Base-by-base conservation (phyloP, 208 protist genomes). In the Crithidia expoeki region DNA sequence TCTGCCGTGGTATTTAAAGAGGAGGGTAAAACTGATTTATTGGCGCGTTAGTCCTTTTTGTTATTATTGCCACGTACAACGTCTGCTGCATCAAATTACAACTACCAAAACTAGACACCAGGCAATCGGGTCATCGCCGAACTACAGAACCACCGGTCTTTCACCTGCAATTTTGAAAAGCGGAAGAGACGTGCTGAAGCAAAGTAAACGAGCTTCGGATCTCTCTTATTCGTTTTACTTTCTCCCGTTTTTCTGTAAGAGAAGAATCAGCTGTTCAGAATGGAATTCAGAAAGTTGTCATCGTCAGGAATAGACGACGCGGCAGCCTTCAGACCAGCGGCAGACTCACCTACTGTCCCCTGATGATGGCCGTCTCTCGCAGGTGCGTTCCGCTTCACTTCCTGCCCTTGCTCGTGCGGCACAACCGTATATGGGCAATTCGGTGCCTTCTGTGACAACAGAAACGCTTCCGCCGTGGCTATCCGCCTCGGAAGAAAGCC, bases 401-500 rank as follows among this genome's bases (percentile, higher is more conserved):
- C 36, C 38, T 7, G 21, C 47, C 49, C 21, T 28, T 6, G 2
- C 47, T 4, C 6, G 4, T n/a, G 12, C n/a, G n/a, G n/a, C n/a
- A n/a, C n/a, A n/a, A n/a, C n/a, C n/a, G n/a, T n/a, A n/a, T n/a
- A n/a, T n/a, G n/a, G n/a, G n/a, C n/a, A n/a, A 25, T 52, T 34
- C 36, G 2, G 17, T 25, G 32, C 17, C 16, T 30, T 12, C 36
- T 46, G 34, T 1, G 38, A 6, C 7, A 52, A 3, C 61, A 56
- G 36, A 33, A 62, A 65, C 17, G 40, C n/a, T 19, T 59, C 68
- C 1, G 82, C 84, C 14, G 65, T 47, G 0, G 75, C 76, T 3
- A 96, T 51, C 0, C 92, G 76, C 69, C 79, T 73, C 16, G 92
- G 92, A n/a, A 93, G 55, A 64, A 94, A 94, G 12, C 58, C 66